A percentile compares a stretch with the other conserved stretches of the same genome.
These are phyloP conservation scores for Balakata baccata DNA, from an alignment of 345 rosid genomes.

Conservation along the genomic window DNA sequence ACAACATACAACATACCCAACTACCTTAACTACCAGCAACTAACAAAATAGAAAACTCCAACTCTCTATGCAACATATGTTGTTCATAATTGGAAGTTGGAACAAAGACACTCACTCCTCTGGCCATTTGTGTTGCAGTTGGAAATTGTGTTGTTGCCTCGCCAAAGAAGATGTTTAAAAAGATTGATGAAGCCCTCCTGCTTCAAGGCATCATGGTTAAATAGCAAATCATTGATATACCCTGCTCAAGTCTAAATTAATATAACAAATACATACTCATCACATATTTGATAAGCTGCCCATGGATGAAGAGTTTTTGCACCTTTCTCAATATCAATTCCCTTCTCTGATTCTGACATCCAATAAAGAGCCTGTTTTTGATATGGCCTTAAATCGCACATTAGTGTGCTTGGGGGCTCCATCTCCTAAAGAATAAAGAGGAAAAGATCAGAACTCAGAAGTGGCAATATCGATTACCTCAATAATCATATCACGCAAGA, in stretches of 20 bases:
- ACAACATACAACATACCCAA: not conserved
- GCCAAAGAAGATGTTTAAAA: slow-evolving; percentile 57
- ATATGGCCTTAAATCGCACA: slow-evolving; percentile 51
- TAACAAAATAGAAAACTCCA: too few relatives aligned
- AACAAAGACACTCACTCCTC: slow-evolving; percentile 48
- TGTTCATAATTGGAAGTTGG: not conserved
- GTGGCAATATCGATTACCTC: not conserved
- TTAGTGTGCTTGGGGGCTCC: slow-evolving; percentile 59
- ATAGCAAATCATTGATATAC: not conserved
- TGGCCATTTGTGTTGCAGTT: slow-evolving; percentile 59
- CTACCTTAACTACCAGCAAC: not conserved
- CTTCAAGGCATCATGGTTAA: slow-evolving; percentile 3
- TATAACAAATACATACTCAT: slow-evolving; percentile 36
- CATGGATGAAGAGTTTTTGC: slow-evolving; percentile 64
- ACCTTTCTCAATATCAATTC: slow-evolving; percentile 49
- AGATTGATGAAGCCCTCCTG: slow-evolving; percentile 66
- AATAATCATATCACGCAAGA: not conserved
- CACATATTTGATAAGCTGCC: slow-evolving; percentile 61
- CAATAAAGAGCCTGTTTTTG: slow-evolving; percentile 71
- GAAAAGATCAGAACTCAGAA: not conserved
- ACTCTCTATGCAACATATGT: not conserved
- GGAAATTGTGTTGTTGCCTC: slow-evolving; percentile 69
- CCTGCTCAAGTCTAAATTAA: not conserved
- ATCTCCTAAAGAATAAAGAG: slow-evolving; percentile 43
- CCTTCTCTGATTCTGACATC: slow-evolving; percentile 64